Conservation (phyloP, 345 rosid species). For the Gossypium mustelinum region DNA sequence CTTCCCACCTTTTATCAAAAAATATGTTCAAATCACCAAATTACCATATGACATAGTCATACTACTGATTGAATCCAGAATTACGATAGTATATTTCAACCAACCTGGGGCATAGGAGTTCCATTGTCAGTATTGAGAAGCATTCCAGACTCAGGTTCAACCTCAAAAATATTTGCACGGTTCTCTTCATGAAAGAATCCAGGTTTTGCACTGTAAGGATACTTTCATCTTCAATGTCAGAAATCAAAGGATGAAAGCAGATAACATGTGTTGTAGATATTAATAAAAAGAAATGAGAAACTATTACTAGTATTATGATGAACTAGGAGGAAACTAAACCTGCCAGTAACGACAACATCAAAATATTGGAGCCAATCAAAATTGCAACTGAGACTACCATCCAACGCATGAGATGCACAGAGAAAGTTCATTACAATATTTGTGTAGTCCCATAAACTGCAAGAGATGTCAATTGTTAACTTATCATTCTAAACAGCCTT, state of each 20-base stretch:
- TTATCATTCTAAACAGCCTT: not conserved
- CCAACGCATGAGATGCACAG: slow-evolving; percentile 42
- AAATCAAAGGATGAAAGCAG: slow-evolving; percentile 15
- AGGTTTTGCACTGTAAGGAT: slow-evolving; percentile 74
- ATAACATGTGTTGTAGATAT: not conserved
- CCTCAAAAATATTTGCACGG: slow-evolving; percentile 85
- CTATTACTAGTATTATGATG: not conserved
- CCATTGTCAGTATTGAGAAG: slow-evolving; percentile 90
- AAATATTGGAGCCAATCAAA: slow-evolving; percentile 92
- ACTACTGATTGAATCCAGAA: not conserved
- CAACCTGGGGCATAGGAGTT: slow-evolving; percentile 89
- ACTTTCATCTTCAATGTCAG: slow-evolving; percentile 15
- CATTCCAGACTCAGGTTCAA: slow-evolving; percentile 82
- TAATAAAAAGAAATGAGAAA: not conserved
- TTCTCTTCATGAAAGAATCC: slow-evolving; percentile 90
- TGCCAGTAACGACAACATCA: slow-evolving; percentile 94
- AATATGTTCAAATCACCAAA: slow-evolving; percentile 3
- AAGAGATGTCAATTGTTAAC: slow-evolving; percentile 19
- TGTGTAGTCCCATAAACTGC: slow-evolving; percentile 99
- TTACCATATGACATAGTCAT: not conserved
- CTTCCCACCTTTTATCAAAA: slow-evolving; percentile 56
- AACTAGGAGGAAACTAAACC: slow-evolving; percentile 34
- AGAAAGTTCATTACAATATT: slow-evolving; percentile 96
- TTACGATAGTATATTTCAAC: slow-evolving; percentile 1
- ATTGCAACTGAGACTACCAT: slow-evolving; percentile 44